Conservation (phyloP, 2,329 filamentous ascomycete genomes). For the Xylaria digitata region DNA sequence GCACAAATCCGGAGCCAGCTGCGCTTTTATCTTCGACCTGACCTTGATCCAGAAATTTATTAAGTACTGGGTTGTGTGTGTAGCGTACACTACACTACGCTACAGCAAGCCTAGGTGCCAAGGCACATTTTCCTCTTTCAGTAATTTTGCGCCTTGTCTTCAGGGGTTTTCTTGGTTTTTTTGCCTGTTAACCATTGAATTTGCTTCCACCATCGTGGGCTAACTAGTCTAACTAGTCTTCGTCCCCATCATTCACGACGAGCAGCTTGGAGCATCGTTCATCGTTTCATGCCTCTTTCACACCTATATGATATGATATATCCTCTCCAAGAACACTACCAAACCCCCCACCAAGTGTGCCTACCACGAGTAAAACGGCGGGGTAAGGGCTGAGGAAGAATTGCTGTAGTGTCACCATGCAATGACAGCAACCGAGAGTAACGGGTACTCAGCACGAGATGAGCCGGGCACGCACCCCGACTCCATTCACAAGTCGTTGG, state of each 20-base stretch:
- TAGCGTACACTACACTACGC: too few species aligned
- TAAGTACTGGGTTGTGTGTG: not conserved
- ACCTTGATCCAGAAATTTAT: conserved; percentile 7
- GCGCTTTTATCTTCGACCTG: not conserved
- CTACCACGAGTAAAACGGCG: conserved; percentile 10
- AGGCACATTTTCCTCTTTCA: conserved; percentile 34
- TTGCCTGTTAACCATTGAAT: conserved; percentile 19
- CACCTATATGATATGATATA: not conserved
- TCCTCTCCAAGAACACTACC: not conserved
- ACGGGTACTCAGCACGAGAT: conserved; percentile 32
- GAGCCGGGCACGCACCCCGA: conserved; percentile 10
- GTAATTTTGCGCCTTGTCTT: conserved; percentile 24
- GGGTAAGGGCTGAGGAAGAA: conserved; percentile 22
- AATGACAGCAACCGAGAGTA: conserved; percentile 20
- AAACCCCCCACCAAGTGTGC: not conserved
- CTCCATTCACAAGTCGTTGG: conserved; percentile 28
- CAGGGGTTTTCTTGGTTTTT: conserved; percentile 17
- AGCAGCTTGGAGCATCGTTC: conserved; percentile 13
- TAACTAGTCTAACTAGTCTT: not conserved
- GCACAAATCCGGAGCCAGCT: not conserved
- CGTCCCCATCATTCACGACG: conserved; percentile 3
- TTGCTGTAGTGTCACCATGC: conserved; percentile 33
- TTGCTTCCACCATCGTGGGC: conserved; percentile 9
- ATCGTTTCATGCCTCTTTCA: conserved; percentile 5
- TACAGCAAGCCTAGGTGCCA: conserved; percentile 19